These are phyloP conservation scores for Sporothrix euskadiensis DNA, from an alignment of 2,329 filamentous ascomycete genomes.

Conservation along the genomic window DNA sequence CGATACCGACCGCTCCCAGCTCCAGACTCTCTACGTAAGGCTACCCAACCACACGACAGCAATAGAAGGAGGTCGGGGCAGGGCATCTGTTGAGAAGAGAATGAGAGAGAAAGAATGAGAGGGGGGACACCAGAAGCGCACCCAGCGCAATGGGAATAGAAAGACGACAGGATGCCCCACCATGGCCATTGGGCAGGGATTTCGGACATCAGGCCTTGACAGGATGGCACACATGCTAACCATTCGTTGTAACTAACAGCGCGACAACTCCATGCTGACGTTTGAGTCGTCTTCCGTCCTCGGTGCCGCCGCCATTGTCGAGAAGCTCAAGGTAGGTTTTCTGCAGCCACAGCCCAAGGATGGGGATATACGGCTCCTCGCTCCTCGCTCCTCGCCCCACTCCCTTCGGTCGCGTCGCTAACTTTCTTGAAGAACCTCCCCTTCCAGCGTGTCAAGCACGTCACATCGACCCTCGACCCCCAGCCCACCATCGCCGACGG, in stretches of 20 bases:
- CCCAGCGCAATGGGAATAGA: background rate
- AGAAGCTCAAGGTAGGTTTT: conserved; percentile 72
- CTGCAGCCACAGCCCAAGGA: background rate
- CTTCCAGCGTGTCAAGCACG: conserved; percentile 79
- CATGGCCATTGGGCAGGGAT: background rate
- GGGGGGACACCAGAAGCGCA: no score
- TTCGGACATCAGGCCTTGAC: background rate
- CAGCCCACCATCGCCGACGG: conserved; percentile 73
- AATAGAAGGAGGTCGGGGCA: background rate
- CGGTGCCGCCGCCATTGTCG: conserved; percentile 66
- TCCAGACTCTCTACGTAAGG: conserved; percentile 79
- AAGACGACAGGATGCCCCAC: background rate
- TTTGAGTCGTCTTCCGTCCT: conserved; percentile 73
- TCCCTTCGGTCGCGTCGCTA: background rate
- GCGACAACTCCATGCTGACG: conserved; percentile 85
- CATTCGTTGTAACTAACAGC: conserved; percentile 50
- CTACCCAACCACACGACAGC: background rate
- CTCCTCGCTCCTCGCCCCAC: no score
- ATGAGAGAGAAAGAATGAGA: background rate
- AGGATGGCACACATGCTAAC: conserved; percentile 9
- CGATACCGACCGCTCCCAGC: conserved; percentile 66
- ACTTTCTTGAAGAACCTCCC: conserved; percentile 61
- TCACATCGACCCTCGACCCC: conserved; percentile 74
- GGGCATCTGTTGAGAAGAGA: background rate
- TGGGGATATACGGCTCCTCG: background rate